phyloP scores from a whole-genome alignment of 371 early-diverging fungal species.

The Mucor irregularis region DNA sequence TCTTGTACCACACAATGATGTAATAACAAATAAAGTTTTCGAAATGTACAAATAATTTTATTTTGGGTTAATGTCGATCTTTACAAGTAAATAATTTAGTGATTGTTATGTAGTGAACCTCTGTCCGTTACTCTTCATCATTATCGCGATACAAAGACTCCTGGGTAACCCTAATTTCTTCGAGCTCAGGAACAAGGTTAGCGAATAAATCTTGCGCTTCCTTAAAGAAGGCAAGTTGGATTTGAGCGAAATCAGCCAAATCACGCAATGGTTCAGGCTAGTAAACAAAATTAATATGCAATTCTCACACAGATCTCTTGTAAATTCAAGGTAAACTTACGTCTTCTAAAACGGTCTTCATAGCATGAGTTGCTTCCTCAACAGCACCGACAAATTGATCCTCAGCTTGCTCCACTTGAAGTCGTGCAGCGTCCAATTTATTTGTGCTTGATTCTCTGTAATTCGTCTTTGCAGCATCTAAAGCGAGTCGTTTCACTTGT shows the following conservation, averaged over 20 bases:
- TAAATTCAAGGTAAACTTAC: conserved; percentile 32
- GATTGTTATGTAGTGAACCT: too few relatives aligned
- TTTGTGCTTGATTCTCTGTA: conserved; percentile 63
- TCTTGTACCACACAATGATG: too few relatives aligned
- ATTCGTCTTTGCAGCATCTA: conserved; percentile 83
- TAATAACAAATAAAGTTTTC: too few relatives aligned
- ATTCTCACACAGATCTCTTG: background rate
- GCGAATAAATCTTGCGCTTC: conserved; percentile 75
- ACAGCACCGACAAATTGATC: conserved; percentile 91
- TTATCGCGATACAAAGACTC: conserved; percentile 78
- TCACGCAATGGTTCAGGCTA: conserved; percentile 85
- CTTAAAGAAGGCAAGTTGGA: conserved; percentile 85
- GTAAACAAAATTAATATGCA: background rate
- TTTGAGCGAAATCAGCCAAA: conserved; percentile 82
- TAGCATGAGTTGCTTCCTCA: conserved; percentile 87
- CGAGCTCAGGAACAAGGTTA: conserved; percentile 87
- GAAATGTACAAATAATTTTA: too few relatives aligned
- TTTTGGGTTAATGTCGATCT: too few relatives aligned
- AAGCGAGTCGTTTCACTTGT: conserved; percentile 68
- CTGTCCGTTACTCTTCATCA: conserved; percentile 1
- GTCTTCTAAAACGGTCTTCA: conserved; percentile 88
- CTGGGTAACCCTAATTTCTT: conserved; percentile 89
- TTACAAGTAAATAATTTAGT: too few relatives aligned
- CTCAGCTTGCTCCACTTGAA: conserved; percentile 87
- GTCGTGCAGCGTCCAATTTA: conserved; percentile 65